Conservation (phyloP, 225 moss, liverwort and hornwort genomes). For the Lunularia cruciata region DNA sequence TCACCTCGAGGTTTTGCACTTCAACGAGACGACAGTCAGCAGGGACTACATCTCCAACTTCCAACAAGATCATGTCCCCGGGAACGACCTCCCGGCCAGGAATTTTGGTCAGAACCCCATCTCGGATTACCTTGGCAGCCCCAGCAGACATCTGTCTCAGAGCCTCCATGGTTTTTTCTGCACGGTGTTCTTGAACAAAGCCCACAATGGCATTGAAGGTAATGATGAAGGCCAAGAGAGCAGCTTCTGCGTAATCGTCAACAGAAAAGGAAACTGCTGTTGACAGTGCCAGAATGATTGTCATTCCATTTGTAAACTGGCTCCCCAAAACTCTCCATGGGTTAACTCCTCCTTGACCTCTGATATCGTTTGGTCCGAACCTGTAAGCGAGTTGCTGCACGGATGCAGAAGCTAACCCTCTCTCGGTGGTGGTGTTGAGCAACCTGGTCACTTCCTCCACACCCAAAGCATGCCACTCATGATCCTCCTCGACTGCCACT, state of each 20-base stretch:
- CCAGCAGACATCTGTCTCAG: constrained; percentile 50
- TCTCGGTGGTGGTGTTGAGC: neutral
- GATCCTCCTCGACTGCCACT: too few relatives aligned
- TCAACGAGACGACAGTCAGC: constrained; percentile 53
- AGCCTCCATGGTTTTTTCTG: constrained; percentile 54
- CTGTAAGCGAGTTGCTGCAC: neutral
- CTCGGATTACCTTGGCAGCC: constrained; percentile 44
- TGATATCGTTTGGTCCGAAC: neutral
- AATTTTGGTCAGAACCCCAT: constrained; percentile 5
- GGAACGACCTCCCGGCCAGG: constrained; percentile 38
- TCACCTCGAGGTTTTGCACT: constrained; percentile 43
- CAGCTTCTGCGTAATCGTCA: neutral
- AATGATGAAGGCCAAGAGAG: constrained; percentile 36
- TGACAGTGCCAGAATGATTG: too few relatives aligned
- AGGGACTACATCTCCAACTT: constrained; percentile 48
- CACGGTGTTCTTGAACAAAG: constrained; percentile 43
- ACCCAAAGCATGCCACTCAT: neutral
- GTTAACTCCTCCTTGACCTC: neutral
- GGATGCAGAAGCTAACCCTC: neutral
- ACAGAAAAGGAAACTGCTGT: neutral
- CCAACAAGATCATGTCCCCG: constrained; percentile 44
- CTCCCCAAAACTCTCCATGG: too few relatives aligned
- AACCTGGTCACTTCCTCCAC: neutral
- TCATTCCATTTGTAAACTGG: too few relatives aligned
- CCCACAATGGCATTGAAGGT: constrained; percentile 43